phyloP scores from a whole-genome alignment of 805 yeast species.

The Yamadazyma tumulicola region DNA sequence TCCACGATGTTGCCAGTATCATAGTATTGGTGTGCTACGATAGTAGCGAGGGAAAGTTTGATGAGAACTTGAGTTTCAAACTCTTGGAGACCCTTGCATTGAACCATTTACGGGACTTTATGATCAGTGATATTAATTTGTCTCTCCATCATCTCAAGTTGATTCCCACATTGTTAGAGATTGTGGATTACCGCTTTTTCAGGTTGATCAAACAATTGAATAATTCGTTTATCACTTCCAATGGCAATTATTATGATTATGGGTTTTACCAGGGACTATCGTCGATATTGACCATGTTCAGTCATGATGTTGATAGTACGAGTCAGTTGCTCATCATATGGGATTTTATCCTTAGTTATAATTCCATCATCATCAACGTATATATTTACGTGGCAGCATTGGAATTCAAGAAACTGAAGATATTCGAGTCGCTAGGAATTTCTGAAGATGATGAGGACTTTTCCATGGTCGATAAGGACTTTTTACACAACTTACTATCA shows the following conservation, averaged over 20 bases:
- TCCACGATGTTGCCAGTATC: constrained; percentile 79
- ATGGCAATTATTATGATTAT: constrained; percentile 67
- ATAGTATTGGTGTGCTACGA: constrained; percentile 51
- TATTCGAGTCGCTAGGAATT: constrained; percentile 26
- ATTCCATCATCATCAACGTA: constrained; percentile 51
- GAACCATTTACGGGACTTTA: constrained; percentile 73
- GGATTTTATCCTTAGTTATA: constrained; percentile 61
- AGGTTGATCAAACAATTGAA: constrained; percentile 38
- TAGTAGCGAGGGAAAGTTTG: constrained; percentile 11
- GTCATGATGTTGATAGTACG: constrained; percentile 45
- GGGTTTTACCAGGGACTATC: constrained; percentile 63
- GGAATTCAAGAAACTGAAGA: constrained; percentile 39
- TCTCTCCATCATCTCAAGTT: constrained; percentile 63
- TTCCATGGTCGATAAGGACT: constrained; percentile 26
- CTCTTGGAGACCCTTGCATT: constrained; percentile 57
- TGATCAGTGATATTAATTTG: constrained; percentile 67
- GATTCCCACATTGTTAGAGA: constrained; percentile 58
- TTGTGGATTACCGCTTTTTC: constrained; percentile 45
- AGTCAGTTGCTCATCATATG: constrained; percentile 56
- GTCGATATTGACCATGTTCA: constrained; percentile 67
- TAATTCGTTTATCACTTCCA: constrained; percentile 52
- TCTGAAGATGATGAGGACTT: constrained; percentile 11
- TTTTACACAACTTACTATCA: constrained; percentile 33
- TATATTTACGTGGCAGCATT: constrained; percentile 62
- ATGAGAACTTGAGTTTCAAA: constrained; percentile 32